A percentile compares a stretch with the other conserved stretches of the same genome.
These are phyloP conservation scores for Suillus occidentalis DNA, from an alignment of 768 basidiomycete species.

Conservation along the genomic window DNA sequence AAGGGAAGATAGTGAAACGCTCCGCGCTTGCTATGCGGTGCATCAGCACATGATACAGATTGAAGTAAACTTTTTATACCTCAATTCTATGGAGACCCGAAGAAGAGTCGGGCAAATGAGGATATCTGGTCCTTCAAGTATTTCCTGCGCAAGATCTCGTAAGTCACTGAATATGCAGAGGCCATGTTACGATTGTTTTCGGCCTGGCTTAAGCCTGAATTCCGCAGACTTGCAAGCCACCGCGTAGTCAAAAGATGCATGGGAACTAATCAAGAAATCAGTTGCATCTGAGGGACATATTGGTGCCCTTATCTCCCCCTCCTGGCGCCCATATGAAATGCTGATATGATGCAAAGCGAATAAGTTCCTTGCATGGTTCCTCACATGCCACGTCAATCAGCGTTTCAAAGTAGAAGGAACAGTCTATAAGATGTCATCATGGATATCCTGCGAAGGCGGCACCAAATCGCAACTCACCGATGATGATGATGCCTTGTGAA, in stretches of 20 bases:
- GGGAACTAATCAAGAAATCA: conserved; percentile 26
- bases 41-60: background rate
- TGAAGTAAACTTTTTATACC: conserved; percentile 21
- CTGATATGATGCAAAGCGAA: conserved; percentile 51
- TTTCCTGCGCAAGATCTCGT: conserved; percentile 16
- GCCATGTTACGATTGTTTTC: background rate
- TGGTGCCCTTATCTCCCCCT: conserved; percentile 36
- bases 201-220: background rate
- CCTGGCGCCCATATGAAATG: conserved; percentile 56
- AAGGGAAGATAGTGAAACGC: conserved; percentile 37
- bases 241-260: conserved; percentile 36
- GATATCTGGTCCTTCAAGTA: conserved; percentile 35
- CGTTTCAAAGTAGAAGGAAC: conserved; percentile 18
- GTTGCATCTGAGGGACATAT: background rate
- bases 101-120: conserved; percentile 47
- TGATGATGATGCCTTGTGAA: background rate
- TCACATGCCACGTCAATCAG: conserved; percentile 41
- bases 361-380: conserved; percentile 36
- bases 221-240: conserved; percentile 57
- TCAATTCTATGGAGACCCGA: conserved; percentile 41
- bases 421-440: background rate
- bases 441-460: background rate
- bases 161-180: background rate
- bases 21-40: conserved; percentile 39
- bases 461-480: background rate